These are phyloP conservation scores for Osmozyma mogii DNA, from an alignment of 805 yeast genomes.

Conservation along the genomic window DNA sequence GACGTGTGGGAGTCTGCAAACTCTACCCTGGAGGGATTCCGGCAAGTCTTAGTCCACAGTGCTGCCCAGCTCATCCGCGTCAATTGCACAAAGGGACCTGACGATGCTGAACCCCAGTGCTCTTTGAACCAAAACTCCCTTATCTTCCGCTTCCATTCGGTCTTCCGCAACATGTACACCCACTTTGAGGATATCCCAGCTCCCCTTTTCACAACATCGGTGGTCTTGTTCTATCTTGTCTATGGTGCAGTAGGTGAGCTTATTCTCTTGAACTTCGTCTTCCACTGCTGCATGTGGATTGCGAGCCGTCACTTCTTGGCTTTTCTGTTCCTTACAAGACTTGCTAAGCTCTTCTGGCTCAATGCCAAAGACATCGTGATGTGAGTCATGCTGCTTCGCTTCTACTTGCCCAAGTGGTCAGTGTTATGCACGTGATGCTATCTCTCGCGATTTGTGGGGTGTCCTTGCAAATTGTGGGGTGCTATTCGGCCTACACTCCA, in stretches of 20 bases:
- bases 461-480: constrained; percentile 1
- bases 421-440: constrained; percentile 6
- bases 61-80: constrained; percentile 5
- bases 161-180: constrained; percentile 3
- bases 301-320: constrained; percentile 2
- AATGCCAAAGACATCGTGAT: constrained; percentile 1
- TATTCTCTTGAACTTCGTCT: constrained; percentile 7
- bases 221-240: constrained; percentile 7
- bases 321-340: background rate
- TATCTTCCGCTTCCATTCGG: constrained; percentile 10
- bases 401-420: constrained; percentile 1
- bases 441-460: background rate
- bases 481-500: background rate
- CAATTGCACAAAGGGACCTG: constrained; percentile 2
- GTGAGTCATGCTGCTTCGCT: background rate
- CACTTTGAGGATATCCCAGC: constrained; percentile 6
- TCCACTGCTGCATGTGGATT: constrained; percentile 2
- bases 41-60: constrained; percentile 10
- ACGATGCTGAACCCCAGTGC: constrained; percentile 1
- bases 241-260: constrained; percentile 11
- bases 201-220: constrained; percentile 5
- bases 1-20: background rate
- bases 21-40: background rate
- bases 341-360: constrained; percentile 2
- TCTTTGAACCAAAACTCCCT: constrained; percentile 4